Base-by-base conservation (phyloP, 805 yeast genomes). In the Suhomyces canberraensis region DNA sequence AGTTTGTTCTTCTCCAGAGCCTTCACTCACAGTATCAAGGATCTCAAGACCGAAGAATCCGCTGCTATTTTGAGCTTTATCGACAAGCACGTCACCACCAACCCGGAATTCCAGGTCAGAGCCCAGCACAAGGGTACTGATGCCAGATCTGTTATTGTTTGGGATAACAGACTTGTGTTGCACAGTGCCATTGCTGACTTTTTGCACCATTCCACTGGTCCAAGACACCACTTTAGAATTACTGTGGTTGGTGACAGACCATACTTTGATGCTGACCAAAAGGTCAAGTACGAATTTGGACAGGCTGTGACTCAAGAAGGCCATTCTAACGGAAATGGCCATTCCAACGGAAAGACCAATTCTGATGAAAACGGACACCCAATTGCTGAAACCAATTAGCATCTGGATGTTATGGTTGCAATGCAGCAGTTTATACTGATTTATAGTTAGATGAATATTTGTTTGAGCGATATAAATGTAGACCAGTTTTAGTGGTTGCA, bases 231-330 rank as follows among this genome's bases (percentile, higher is more conserved):
- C 36, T 54, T 37, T 39, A 44, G 60, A 36, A 44, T 54, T 26
- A 54, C 60, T 25, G 56, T 52, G 15, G 20, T 53, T 17, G 58
- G 60, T 16, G 60, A 54, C 36, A 45, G 44, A 36, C 60, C 60
- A n/a, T 53, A 42, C 31, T 45, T 52, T 25, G 45, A 42, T 11
- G 33, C 9, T 8, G 22, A 20, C n/a, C n/a, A n/a, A n/a, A n/a
- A n/a, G n/a, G n/a, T n/a, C n/a, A n/a, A n/a, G n/a, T n/a, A n/a
- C n/a, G n/a, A n/a, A n/a, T n/a, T n/a, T n/a, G n/a, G n/a, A n/a
- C n/a, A n/a, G n/a, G n/a, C n/a, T n/a, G n/a, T n/a, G n/a, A n/a
- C n/a, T n/a, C n/a, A n/a, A n/a, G n/a, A n/a, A n/a, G n/a, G n/a
- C n/a, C n/a, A n/a, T n/a, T n/a, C n/a, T n/a, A n/a, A n/a, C n/a